A percentile compares a stretch with the other conserved stretches of the same genome.
phyloP scores from a whole-genome alignment of 371 early-diverging fungal species.

The Capillidium rhysosporum region DNA sequence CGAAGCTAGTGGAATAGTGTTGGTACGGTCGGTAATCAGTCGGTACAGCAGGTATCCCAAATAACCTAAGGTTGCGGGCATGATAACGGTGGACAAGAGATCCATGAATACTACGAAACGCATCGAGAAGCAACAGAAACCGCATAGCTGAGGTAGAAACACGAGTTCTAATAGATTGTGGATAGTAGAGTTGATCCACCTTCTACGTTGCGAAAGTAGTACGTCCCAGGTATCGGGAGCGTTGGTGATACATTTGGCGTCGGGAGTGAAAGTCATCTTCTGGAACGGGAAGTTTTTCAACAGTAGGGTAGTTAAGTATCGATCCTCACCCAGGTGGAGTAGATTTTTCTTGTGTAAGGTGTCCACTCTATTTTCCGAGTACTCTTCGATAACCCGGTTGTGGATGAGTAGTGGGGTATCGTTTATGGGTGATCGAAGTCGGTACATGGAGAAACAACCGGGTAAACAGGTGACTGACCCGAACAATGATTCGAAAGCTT shows the following conservation, averaged over 20 bases:
- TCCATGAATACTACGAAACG: conserved; percentile 90
- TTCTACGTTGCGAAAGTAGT: conserved; percentile 86
- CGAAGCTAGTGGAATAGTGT: conserved; percentile 31
- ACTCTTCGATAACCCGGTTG: conserved; percentile 78
- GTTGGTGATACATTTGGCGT: conserved; percentile 86
- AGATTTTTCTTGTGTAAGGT: conserved; percentile 95
- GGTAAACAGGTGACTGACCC: conserved; percentile 86
- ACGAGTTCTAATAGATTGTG: conserved; percentile 91
- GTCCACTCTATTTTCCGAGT: conserved; percentile 87
- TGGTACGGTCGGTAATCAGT: conserved; percentile 26
- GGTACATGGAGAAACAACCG: conserved; percentile 91
- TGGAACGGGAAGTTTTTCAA: conserved; percentile 93
- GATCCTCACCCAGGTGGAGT: conserved; percentile 64
- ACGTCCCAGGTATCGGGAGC: conserved; percentile 92
- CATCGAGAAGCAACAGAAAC: conserved; percentile 97
- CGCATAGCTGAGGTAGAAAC: conserved; percentile 75
- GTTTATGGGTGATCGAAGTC: conserved; percentile 61
- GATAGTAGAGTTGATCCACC: conserved; percentile 98
- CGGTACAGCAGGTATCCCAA: conserved; percentile 51
- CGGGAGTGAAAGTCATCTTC: conserved; percentile 88
- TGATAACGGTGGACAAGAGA: conserved; percentile 74
- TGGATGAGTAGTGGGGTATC: conserved; percentile 85
- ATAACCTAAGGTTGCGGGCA: conserved; percentile 82
- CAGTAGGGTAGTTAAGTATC: conserved; percentile 92
- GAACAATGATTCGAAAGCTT: conserved; percentile 72